A percentile compares a stretch with the other conserved stretches of the same genome.
These are phyloP conservation scores for Escallonia herrerae DNA, from an alignment of 129 eudicot species.

Conservation along the genomic window DNA sequence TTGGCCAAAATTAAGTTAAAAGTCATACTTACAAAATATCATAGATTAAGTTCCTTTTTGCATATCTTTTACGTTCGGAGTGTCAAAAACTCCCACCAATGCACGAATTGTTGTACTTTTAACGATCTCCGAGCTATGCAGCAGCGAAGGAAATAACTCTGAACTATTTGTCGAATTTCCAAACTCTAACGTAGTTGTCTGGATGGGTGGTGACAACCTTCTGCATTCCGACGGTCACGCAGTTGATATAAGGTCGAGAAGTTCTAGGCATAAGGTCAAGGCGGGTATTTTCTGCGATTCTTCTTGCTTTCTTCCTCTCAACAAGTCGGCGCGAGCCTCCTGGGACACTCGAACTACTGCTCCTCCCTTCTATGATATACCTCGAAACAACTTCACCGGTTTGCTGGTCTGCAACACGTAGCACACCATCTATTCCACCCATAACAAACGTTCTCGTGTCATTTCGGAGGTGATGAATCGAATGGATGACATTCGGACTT, in stretches of 20 bases:
- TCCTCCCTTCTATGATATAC: slow-evolving; percentile 39
- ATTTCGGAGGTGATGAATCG: slow-evolving; percentile 60
- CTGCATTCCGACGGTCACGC: slow-evolving; percentile 78
- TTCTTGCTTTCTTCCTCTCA: slow-evolving; percentile 41
- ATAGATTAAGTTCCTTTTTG: too few species aligned
- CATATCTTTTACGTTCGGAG: too few species aligned
- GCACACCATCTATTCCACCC: slow-evolving; percentile 86
- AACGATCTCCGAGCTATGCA: too few species aligned
- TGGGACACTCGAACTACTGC: slow-evolving; percentile 16
- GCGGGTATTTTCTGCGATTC: slow-evolving; percentile 53
- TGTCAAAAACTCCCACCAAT: too few species aligned
- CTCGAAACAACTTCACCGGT: slow-evolving; percentile 57
- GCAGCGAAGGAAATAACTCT: too few species aligned
- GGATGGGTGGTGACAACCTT: slow-evolving; percentile 71
- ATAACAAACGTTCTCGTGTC: slow-evolving; percentile 49
- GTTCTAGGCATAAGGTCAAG: slow-evolving; percentile 48
- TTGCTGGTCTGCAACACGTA: slow-evolving; percentile 54
- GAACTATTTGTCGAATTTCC: slow-evolving; percentile 42
- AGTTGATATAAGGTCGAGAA: slow-evolving; percentile 57
- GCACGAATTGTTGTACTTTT: too few species aligned
- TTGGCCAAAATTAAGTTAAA: too few species aligned
- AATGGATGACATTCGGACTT: slow-evolving; percentile 60
- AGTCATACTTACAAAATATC: too few species aligned
- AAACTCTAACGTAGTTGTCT: slow-evolving; percentile 57
- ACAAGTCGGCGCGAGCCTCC: slow-evolving; percentile 16